Conservation (phyloP, 345 rosid genomes). For the Hypericum perforatum region DNA sequence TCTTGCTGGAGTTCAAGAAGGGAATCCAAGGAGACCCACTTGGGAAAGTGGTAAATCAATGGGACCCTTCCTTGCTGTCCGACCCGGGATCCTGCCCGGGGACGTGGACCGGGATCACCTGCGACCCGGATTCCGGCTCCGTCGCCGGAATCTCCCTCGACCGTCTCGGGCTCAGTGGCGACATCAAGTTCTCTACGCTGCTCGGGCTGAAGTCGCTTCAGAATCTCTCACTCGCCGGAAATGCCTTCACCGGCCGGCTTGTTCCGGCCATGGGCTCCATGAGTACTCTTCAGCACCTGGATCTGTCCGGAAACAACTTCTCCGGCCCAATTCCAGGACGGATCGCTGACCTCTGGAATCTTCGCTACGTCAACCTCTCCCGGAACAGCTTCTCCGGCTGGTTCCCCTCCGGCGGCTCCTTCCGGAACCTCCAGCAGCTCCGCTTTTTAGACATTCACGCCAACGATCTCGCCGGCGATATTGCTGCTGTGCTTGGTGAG, state of each 20-base stretch:
- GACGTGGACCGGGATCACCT: constrained; percentile 60
- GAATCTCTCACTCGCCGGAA: constrained; percentile 64
- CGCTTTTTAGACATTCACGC: constrained; percentile 57
- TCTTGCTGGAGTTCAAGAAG: constrained; percentile 77
- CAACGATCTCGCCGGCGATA: constrained; percentile 50
- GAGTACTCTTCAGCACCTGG: constrained; percentile 53
- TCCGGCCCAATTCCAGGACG: constrained; percentile 81
- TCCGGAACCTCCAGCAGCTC: constrained; percentile 70
- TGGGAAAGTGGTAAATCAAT: constrained; percentile 23
- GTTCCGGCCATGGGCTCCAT: constrained; percentile 66
- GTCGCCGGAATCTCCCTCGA: constrained; percentile 46
- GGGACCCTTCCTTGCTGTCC: constrained; percentile 31
- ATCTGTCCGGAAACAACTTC: constrained; percentile 71
- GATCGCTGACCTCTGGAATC: constrained; percentile 61
- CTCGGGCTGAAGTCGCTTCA: constrained; percentile 39
- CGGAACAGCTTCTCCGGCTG: constrained; percentile 58
- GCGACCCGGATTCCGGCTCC: constrained; percentile 38
- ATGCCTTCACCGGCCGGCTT: constrained; percentile 74
- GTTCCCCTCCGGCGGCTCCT: constrained; percentile 35
- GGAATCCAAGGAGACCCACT: constrained; percentile 55
- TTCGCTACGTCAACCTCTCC: constrained; percentile 66
- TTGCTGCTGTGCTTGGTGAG: constrained; percentile 41
- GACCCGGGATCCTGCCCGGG: constrained; percentile 37
- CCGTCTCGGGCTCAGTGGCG: constrained; percentile 56
- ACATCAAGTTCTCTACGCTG: constrained; percentile 66